These are phyloP conservation scores for Euptelea pleiosperma DNA, from an alignment of 164 flowering plant species.

Conservation along the genomic window DNA sequence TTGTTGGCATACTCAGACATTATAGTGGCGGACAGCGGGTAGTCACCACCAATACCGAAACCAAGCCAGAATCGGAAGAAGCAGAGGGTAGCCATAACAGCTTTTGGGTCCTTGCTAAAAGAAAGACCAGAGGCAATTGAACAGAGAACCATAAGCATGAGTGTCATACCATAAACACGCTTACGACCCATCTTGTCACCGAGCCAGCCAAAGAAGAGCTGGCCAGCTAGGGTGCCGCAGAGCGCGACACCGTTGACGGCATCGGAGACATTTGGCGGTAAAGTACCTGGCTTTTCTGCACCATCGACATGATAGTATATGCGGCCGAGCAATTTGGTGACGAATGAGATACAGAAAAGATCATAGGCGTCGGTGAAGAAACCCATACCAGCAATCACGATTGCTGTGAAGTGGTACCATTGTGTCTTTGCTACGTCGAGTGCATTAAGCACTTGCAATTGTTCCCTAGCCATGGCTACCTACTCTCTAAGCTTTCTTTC, in stretches of 20 bases:
- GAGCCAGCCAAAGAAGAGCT: constrained; percentile 45
- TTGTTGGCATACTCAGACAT: constrained; percentile 45
- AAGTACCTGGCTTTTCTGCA: constrained; percentile 27
- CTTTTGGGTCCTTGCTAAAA: constrained; percentile 20
- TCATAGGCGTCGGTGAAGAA: constrained; percentile 93
- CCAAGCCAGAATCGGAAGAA: constrained; percentile 48
- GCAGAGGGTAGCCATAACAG: constrained; percentile 32
- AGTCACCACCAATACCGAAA: constrained; percentile 42
- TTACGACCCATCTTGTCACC: constrained; percentile 45
- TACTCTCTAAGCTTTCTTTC: no score
- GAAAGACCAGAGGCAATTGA: constrained; percentile 44
- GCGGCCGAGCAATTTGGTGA: constrained; percentile 42
- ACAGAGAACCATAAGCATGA: constrained; percentile 34
- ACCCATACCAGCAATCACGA: constrained; percentile 85
- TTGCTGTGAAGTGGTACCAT: constrained; percentile 91
- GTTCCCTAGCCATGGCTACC: constrained; percentile 43
- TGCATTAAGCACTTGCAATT: constrained; percentile 58
- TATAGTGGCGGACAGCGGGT: constrained; percentile 42
- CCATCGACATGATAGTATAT: constrained; percentile 28
- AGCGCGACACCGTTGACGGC: constrained; percentile 47
- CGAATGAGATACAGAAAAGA: constrained; percentile 77
- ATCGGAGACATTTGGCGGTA: constrained; percentile 38
- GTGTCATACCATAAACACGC: constrained; percentile 38
- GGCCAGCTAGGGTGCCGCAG: constrained; percentile 41
- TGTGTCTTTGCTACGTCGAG: constrained; percentile 79